Evolutionary conservation across 1,284 basidiomycete species (phyloP).

Genomic region (Entoloma clypeatum): DNA sequence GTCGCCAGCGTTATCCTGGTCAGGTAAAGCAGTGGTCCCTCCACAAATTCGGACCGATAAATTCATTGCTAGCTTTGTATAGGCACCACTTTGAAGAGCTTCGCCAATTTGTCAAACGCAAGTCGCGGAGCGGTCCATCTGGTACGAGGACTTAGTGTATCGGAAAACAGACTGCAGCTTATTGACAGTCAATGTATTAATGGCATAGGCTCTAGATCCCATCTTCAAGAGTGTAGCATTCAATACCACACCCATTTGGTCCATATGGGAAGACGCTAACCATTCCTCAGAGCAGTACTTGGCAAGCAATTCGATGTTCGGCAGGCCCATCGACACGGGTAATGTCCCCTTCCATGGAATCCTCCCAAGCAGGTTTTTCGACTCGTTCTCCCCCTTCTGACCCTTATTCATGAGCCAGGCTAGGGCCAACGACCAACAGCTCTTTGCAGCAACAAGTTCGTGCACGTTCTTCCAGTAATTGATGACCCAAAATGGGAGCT

Average conservation of each 20-base stretch:
- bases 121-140: neutral
- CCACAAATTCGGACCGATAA: neutral
- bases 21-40: neutral
- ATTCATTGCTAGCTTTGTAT: neutral
- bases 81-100: neutral
- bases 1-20: neutral
- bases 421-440: constrained; percentile 3
- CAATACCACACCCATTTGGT: constrained; percentile 3
- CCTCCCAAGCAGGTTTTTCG: neutral
- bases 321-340: neutral
- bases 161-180: constrained; percentile 4
- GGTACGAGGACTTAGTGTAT: neutral
- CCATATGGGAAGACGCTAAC: constrained; percentile 5
- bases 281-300: neutral
- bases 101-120: constrained; percentile 1
- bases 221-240: constrained; percentile 5
- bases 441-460: constrained; percentile 1
- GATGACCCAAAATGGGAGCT: constrained; percentile 7
- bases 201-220: neutral
- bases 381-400: neutral
- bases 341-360: constrained; percentile 5
- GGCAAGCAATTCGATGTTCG: neutral
- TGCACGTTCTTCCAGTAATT: constrained; percentile 6
- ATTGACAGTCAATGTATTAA: neutral
- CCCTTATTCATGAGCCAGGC: constrained; percentile 4